Percentiles rank a stretch among this genome's conserved stretches.
Conservation (phyloP, 306 rosid genomes). For the Clitoria ternatea region DNA sequence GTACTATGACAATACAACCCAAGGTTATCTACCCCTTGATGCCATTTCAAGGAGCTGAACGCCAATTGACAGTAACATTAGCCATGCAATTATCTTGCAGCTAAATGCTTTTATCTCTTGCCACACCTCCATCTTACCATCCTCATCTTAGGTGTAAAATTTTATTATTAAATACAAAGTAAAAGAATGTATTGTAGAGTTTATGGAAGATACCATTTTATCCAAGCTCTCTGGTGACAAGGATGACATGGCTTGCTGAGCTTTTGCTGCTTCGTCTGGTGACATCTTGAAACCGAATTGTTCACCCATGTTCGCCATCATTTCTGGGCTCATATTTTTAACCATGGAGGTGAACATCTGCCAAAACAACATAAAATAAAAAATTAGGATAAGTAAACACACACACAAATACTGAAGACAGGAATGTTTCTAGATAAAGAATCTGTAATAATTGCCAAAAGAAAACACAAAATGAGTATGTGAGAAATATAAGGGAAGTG, state of each 20-base stretch:
- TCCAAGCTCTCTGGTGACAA: conserved; percentile 79
- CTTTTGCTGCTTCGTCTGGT: conserved; percentile 78
- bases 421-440: neutral
- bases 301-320: conserved; percentile 94
- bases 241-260: conserved; percentile 87
- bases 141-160: neutral
- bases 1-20: neutral
- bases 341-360: conserved; percentile 95
- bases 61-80: neutral
- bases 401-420: neutral
- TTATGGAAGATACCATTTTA: conserved; percentile 61
- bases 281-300: conserved; percentile 91
- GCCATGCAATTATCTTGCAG: conserved; percentile 1
- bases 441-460: neutral
- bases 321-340: conserved; percentile 92
- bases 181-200: neutral
- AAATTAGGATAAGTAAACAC: neutral
- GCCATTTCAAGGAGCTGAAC: conserved; percentile 1
- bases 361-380: conserved; percentile 28
- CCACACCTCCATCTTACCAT: neutral
- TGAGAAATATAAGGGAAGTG: conserved; percentile 3
- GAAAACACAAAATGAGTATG: neutral
- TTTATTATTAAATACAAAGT: conserved; percentile 1
- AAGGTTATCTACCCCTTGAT: neutral
- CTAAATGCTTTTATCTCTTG: neutral